phyloP scores from a whole-genome alignment of 768 basidiomycete genomes.

The Panellus pusillus region DNA sequence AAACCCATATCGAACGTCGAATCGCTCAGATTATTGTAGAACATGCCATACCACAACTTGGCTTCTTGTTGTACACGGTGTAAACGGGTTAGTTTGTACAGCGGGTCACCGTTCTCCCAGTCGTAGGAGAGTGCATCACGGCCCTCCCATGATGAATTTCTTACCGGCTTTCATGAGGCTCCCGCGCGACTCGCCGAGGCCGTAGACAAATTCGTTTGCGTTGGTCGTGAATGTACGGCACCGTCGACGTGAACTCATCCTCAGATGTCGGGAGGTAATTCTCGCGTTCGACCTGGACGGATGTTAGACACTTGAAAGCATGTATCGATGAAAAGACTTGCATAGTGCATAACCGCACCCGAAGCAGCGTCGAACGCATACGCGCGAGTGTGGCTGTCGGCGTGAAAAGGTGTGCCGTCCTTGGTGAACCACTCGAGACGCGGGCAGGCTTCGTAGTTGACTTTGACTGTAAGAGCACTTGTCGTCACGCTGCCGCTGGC shows the following conservation, averaged over 20 bases:
- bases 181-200: conserved; percentile 21
- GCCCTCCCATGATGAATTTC: conserved; percentile 19
- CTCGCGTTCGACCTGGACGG: conserved; percentile 13
- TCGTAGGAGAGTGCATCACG: conserved; percentile 20
- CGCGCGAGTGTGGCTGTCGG: conserved; percentile 19
- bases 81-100: conserved; percentile 23
- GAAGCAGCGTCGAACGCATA: conserved; percentile 21
- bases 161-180: conserved; percentile 19
- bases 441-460: conserved; percentile 14
- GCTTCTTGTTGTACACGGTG: conserved; percentile 22
- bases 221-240: conserved; percentile 11
- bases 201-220: conserved; percentile 22
- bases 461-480: conserved; percentile 8
- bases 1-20: conserved; percentile 17
- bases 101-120: conserved; percentile 19
- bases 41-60: conserved; percentile 20
- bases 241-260: conserved; percentile 18
- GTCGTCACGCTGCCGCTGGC: conserved; percentile 10
- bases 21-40: conserved; percentile 22
- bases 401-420: conserved; percentile 13
- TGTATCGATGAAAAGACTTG: background rate
- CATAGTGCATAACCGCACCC: conserved; percentile 20
- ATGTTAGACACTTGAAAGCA: background rate
- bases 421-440: conserved; percentile 21
- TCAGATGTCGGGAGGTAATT: conserved; percentile 18